These are phyloP conservation scores for Vitis amurensis DNA, from an alignment of 164 flowering plant genomes.

Conservation along the genomic window DNA sequence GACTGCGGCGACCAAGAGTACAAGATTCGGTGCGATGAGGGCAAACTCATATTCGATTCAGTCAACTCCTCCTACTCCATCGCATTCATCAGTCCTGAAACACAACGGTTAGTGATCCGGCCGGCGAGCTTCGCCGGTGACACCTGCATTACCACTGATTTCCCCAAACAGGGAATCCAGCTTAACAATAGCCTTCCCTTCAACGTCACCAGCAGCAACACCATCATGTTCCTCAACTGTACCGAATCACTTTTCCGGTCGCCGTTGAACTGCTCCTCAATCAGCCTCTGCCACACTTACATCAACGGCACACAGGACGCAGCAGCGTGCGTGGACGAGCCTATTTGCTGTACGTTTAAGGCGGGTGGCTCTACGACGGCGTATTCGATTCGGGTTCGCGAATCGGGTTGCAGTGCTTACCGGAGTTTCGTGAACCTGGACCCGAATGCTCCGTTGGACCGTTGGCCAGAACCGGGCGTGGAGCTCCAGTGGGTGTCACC, in stretches of 20 bases:
- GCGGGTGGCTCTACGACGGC: conserved; percentile 53
- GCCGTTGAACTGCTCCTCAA: conserved; percentile 46
- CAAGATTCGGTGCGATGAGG: conserved; percentile 37
- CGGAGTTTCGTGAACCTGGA: conserved; percentile 51
- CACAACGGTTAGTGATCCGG: conserved; percentile 37
- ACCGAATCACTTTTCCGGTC: conserved; percentile 22
- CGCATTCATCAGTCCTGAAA: conserved; percentile 28
- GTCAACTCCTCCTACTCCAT: conserved; percentile 44
- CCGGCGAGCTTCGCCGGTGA: conserved; percentile 37
- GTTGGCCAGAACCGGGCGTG: conserved; percentile 53
- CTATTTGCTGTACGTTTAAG: conserved; percentile 46
- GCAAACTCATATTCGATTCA: conserved; percentile 27
- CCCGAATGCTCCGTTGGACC: conserved; percentile 25
- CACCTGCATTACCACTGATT: conserved; percentile 48
- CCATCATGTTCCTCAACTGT: conserved; percentile 56
- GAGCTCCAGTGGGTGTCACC: conserved; percentile 57
- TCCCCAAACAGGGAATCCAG: conserved; percentile 40
- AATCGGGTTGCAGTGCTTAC: conserved; percentile 48
- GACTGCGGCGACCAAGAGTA: conserved; percentile 51
- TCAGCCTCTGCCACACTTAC: conserved; percentile 50
- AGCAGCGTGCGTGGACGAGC: conserved; percentile 23
- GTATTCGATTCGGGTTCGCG: conserved; percentile 37
- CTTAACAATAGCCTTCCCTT: conserved; percentile 51
- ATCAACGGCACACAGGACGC: conserved; percentile 25
- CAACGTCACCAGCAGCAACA: conserved; percentile 58